Evolutionary conservation across 805 yeast genomes (phyloP), one percentile per base, ranked within the genome.

Genomic region (Kodamaea leandrae): DNA sequence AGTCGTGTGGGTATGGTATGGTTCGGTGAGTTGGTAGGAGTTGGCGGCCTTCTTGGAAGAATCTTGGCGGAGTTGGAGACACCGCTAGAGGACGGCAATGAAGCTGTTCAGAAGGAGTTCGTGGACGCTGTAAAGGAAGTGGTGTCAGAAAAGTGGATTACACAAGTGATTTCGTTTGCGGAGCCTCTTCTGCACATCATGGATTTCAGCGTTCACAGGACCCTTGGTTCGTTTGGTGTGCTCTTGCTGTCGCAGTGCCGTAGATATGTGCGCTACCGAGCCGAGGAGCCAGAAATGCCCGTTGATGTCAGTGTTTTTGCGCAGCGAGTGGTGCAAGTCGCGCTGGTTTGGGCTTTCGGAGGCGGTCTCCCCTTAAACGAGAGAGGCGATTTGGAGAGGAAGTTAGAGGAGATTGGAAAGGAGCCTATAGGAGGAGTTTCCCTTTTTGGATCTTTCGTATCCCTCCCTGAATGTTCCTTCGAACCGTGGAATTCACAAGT

Each of bases 1-100:
- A 86, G 93, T 60, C 76, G 98, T 57, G 90, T 97, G 69, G 96
- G 96, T 3, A 80, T 91, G 76, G 67, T 90, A 1, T 85, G 89
- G 82, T 63, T 86, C 49, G 81, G 79, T n/a, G 14, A 60, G 1
- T 44, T 61, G 14, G 53, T 64, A 6, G 29, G 36, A 6, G 12
- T 48, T 5, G 49, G 48, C 3, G 47, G 50, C 4, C 21, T 56
- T 33, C 44, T 53, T 42, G 35, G 38, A 4, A 50, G 49, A 3
- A 26, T 51, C 10, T 13, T 43, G 7, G 38, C 50, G n/a, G 49
- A 60, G 18, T 52, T 63, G 18, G 5, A 55, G 10, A 35, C 34
- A 9, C 19, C 13, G 16, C 7, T 15, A 6, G 37, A 21, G 17
- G 6, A 19, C 15, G 18, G 32, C 3, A 29, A 45, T 1, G 36